Evolutionary conservation across 1,284 basidiomycete species (phyloP).

Genomic region (Prillingera fragicola): DNA sequence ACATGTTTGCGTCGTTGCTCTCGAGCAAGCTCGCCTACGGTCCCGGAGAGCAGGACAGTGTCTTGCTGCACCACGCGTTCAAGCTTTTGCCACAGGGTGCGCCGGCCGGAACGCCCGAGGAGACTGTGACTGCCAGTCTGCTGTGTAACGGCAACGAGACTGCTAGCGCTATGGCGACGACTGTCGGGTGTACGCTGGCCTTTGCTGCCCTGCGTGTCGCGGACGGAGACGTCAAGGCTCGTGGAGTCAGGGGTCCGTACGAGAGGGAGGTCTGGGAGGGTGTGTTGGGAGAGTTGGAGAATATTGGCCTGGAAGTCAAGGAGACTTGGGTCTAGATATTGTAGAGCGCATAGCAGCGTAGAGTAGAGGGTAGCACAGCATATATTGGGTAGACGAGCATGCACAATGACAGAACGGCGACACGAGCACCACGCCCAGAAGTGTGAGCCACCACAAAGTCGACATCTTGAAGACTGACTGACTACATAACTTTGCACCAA

Average conservation of each 20-base stretch:
- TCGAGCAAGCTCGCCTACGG: slow-evolving; percentile 68
- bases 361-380: background rate
- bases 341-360: background rate
- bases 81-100: slow-evolving; percentile 28
- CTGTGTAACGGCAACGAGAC: slow-evolving; percentile 63
- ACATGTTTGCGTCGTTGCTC: slow-evolving; percentile 71
- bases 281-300: slow-evolving; percentile 59
- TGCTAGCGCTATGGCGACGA: slow-evolving; percentile 79
- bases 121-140: slow-evolving; percentile 69
- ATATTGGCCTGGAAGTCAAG: slow-evolving; percentile 61
- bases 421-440: too few relatives aligned
- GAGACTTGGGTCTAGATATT: slow-evolving; percentile 53
- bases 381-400: too few relatives aligned
- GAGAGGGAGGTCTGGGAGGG: slow-evolving; percentile 57
- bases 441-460: too few relatives aligned
- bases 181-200: slow-evolving; percentile 79
- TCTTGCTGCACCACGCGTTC: slow-evolving; percentile 80
- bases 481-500: too few relatives aligned
- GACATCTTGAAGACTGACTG: too few relatives aligned
- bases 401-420: too few relatives aligned
- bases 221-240: slow-evolving; percentile 58
- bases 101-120: slow-evolving; percentile 37
- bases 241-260: slow-evolving; percentile 67
- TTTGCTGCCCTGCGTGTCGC: slow-evolving; percentile 68
- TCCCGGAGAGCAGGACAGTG: slow-evolving; percentile 73